Conservation (phyloP, 1,284 basidiomycete genomes). For the Rhodofomes roseus region DNA sequence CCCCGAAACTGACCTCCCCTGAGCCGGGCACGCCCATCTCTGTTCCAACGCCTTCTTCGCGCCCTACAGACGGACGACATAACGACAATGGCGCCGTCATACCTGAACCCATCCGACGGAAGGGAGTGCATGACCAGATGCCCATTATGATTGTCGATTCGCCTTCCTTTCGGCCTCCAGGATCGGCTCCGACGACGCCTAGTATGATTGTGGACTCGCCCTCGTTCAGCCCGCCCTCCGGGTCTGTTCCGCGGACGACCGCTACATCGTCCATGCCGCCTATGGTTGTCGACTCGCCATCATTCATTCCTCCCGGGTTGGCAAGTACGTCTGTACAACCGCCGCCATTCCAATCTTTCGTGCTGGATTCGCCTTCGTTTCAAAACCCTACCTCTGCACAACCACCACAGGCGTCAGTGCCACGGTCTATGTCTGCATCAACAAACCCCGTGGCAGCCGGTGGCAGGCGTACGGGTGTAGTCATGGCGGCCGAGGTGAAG, state of each 20-base stretch:
- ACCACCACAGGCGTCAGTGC: not conserved
- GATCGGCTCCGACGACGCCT: slow-evolving; percentile 8
- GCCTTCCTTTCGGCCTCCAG: slow-evolving; percentile 1
- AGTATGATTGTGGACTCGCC: slow-evolving; percentile 23
- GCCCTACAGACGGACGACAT: not conserved
- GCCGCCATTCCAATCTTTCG: slow-evolving; percentile 1
- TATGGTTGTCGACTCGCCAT: slow-evolving; percentile 34
- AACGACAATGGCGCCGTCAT: not conserved
- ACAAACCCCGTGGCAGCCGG: not conserved
- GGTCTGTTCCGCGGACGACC: not conserved
- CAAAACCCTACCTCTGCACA: slow-evolving; percentile 3
- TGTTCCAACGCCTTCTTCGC: slow-evolving; percentile 13
- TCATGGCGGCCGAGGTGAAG: slow-evolving; percentile 37
- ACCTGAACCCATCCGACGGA: not conserved
- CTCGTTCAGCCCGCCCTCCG: slow-evolving; percentile 15
- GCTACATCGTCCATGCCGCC: slow-evolving; percentile 14
- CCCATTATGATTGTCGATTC: slow-evolving; percentile 22
- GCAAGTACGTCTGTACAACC: slow-evolving; percentile 9
- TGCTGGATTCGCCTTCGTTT: slow-evolving; percentile 17
- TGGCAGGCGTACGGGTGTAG: slow-evolving; percentile 33
- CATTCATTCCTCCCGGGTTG: slow-evolving; percentile 24
- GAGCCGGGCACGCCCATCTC: slow-evolving; percentile 14
- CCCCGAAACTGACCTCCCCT: slow-evolving; percentile 28
- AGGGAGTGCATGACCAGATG: slow-evolving; percentile 8
- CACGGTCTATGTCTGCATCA: not conserved